A percentile compares a stretch with the other conserved stretches of the same genome.
Evolutionary conservation across 164 flowering plant genomes (phyloP).

Genomic region (Protea cynaroides): DNA sequence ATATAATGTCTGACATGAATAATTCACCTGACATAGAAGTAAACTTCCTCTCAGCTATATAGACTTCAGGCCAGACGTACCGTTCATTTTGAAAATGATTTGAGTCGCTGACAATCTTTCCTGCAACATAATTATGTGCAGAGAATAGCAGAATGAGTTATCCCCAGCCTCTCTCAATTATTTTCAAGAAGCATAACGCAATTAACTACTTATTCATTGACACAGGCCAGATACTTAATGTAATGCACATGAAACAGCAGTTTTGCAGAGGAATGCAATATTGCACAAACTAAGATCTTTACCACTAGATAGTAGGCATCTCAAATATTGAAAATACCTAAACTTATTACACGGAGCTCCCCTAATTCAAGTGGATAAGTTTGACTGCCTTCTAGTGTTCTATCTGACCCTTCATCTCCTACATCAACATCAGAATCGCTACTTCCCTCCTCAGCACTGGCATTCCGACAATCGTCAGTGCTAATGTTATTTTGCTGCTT

Average conservation of each 20-base stretch:
- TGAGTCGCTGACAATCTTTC: constrained; percentile 60
- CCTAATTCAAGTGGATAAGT: constrained; percentile 44
- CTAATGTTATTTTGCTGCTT: constrained; percentile 34
- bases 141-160: background rate
- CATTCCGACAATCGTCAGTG: constrained; percentile 29
- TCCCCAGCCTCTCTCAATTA: background rate
- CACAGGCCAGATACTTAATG: background rate
- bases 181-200: background rate
- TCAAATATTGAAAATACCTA: constrained; percentile 36
- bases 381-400: constrained; percentile 12
- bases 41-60: constrained; percentile 64
- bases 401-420: constrained; percentile 19
- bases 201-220: background rate
- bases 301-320: background rate
- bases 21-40: constrained; percentile 43
- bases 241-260: background rate
- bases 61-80: constrained; percentile 70
- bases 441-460: constrained; percentile 38
- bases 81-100: constrained; percentile 45
- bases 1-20: background rate
- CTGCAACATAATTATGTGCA: constrained; percentile 31
- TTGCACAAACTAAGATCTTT: background rate
- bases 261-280: background rate
- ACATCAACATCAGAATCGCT: constrained; percentile 29
- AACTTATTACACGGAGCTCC: constrained; percentile 50